Base-by-base conservation (phyloP, 2,329 filamentous ascomycete genomes). In the Ascosphaera acerosa region DNA sequence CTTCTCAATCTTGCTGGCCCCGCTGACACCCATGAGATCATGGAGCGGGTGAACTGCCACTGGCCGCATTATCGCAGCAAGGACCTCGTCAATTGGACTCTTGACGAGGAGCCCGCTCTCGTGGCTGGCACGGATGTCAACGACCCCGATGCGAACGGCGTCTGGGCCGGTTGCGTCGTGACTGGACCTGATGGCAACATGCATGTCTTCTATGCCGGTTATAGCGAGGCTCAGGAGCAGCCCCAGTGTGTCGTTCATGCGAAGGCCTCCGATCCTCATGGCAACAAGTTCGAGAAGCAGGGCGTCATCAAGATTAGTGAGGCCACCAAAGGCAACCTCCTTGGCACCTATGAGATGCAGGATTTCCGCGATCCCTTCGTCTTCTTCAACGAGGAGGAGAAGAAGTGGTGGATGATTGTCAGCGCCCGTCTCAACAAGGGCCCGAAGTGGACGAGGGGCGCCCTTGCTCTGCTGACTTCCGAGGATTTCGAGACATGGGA, bases 151-250 rank as follows among this genome's bases (percentile, higher is more conserved):
- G 43, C 44, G 2, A 45, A 50, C 25, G 49, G 49, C 4, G 40
- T 41, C 2, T 52, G 49, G 49, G 51, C 49, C 10, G 49, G 49
- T 4, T 44, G 41, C 9, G 48, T 47, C 1, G 39, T 51, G 28
- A 35, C 43, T 10, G 49, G 45, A 3, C 42, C 41, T 10, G 46
- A 50, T 28, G 41, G 40, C 4, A 40, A 39, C 18, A 46, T 52
- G 46, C 48, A 50, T 32, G 37, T 52, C 25, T 50, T 51, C 33
- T 52, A 52, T 37, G 52, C 49, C 6, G 49, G 49, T 2, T 52
- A 51, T 34, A 50, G 45, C 32, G 32, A 50, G 15, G 37, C 37
- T 1, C 36, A 41, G 14, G 37, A 40, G 18, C 48, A 48, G 4
- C 42, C 40, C n/a, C 49, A 52, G 32, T 46, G 44, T 4, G 47